Conservation (phyloP, 2,329 filamentous ascomycete genomes). For the Claviceps purpurea region DNA sequence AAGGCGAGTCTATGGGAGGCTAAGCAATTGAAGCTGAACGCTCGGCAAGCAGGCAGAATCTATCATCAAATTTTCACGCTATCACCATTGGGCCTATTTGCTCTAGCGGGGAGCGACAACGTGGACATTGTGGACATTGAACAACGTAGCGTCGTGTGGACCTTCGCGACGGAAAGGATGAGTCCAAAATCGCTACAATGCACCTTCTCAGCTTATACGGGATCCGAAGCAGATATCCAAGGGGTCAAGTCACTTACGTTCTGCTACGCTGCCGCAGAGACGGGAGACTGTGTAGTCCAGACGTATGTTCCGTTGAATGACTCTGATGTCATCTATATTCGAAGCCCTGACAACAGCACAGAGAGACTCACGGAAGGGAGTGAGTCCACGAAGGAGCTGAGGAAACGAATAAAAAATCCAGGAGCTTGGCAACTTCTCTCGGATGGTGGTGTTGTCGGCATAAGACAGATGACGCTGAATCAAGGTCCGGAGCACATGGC, state of each 20-base stretch:
- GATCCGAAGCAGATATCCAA: conserved; percentile 37
- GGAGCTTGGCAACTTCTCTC: conserved; percentile 52
- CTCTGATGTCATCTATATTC: conserved; percentile 43
- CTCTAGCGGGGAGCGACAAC: conserved; percentile 42
- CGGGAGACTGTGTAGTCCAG: conserved; percentile 50
- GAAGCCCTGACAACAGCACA: conserved; percentile 21
- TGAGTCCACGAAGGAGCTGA: conserved; percentile 36
- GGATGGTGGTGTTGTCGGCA: conserved; percentile 48
- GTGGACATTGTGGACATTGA: conserved; percentile 44
- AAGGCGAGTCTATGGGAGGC: conserved; percentile 35
- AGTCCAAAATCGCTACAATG: conserved; percentile 46
- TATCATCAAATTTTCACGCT: conserved; percentile 42
- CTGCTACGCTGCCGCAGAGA: conserved; percentile 46
- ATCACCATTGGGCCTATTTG: conserved; percentile 43
- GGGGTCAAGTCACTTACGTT: conserved; percentile 51
- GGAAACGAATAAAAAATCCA: conserved; percentile 43
- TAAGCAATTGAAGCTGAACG: conserved; percentile 26
- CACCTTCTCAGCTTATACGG: conserved; percentile 32
- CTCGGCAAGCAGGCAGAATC: conserved; percentile 33
- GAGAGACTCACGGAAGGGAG: conserved; percentile 35
- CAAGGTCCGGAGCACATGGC: neutral
- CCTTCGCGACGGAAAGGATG: conserved; percentile 45
- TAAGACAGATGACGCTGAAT: conserved; percentile 32
- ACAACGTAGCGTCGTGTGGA: conserved; percentile 38
- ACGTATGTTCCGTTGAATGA: conserved; percentile 44